phyloP scores from a whole-genome alignment of 2,329 filamentous ascomycete genomes.

The Colletotrichum caudatum region DNA sequence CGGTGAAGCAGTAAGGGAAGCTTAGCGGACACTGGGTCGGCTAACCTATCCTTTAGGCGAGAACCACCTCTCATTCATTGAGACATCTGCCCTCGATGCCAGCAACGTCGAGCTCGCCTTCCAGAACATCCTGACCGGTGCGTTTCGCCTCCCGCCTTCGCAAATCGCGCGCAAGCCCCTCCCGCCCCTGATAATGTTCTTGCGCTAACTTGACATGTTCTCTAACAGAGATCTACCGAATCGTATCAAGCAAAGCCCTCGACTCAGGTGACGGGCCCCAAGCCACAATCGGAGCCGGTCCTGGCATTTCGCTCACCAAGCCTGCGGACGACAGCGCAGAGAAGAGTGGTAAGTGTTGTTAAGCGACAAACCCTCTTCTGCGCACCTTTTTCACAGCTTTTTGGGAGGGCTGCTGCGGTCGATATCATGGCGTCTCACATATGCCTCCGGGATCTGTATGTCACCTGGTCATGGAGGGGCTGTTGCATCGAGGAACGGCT shows the following conservation, averaged over 20 bases:
- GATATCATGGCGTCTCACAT: conserved; percentile 49
- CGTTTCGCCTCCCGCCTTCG: conserved; percentile 46
- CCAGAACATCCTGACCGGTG: conserved; percentile 99
- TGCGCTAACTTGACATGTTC: conserved; percentile 22
- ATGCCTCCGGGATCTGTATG: conserved; percentile 48
- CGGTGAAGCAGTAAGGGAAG: conserved; percentile 37
- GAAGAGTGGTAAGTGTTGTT: conserved; percentile 88
- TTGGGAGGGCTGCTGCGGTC: conserved; percentile 41
- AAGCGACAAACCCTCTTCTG: conserved; percentile 49
- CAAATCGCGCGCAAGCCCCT: conserved; percentile 32
- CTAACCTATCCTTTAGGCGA: conserved; percentile 71
- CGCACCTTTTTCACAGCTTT: conserved; percentile 39
- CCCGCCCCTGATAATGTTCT: not conserved
- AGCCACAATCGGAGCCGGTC: conserved; percentile 82
- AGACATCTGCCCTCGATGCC: conserved; percentile 97
- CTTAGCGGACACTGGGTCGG: conserved; percentile 7
- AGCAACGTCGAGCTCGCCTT: conserved; percentile 99
- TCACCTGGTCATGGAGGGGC: conserved; percentile 41
- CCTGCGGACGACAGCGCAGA: conserved; percentile 79
- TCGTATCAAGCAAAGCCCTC: conserved; percentile 97
- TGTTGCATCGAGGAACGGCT: conserved; percentile 42
- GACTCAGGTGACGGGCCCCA: conserved; percentile 87
- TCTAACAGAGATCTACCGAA: conserved; percentile 93
- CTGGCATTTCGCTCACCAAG: conserved; percentile 89
- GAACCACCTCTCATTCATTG: conserved; percentile 98